Evolutionary conservation across 2,329 filamentous ascomycete genomes (phyloP).

Genomic region (Aureobasidium mangrovei): DNA sequence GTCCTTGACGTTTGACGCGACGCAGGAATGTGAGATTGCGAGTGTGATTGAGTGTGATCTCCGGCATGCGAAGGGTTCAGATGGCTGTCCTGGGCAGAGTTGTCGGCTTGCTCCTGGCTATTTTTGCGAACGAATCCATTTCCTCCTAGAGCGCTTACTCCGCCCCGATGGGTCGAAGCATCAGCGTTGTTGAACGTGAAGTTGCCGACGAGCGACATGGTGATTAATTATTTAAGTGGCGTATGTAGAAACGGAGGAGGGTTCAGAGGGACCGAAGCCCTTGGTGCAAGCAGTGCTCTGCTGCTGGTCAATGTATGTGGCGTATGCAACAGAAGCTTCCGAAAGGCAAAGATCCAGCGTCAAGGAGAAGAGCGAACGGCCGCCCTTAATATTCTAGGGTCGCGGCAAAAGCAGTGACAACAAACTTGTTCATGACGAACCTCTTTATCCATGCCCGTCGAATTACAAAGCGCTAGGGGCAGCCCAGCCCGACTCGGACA

Average conservation of each 20-base stretch:
- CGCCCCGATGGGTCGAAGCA: slow-evolving; percentile 29
- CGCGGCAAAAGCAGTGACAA: slow-evolving; percentile 4
- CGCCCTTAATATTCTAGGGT: slow-evolving; percentile 4
- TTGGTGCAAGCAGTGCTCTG: not conserved
- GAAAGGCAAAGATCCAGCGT: not conserved
- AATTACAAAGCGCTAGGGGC: not conserved
- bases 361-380: not conserved
- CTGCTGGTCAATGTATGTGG: not conserved
- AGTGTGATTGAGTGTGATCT: not conserved
- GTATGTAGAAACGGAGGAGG: not conserved
- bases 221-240: not conserved
- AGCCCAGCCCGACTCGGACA: slow-evolving; percentile 8
- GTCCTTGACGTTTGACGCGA: slow-evolving; percentile 5
- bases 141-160: slow-evolving; percentile 27
- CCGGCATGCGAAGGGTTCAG: not conserved
- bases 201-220: slow-evolving; percentile 38
- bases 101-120: slow-evolving; percentile 1
- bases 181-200: slow-evolving; percentile 35
- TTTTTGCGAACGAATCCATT: slow-evolving; percentile 20
- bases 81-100: not conserved
- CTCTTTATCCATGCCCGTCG: not conserved
- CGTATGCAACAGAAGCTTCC: not conserved
- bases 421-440: slow-evolving; percentile 6
- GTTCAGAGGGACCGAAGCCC: slow-evolving; percentile 1
- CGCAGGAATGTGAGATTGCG: not conserved